phyloP scores from a whole-genome alignment of 768 basidiomycete genomes.

The Lactifluus piperatus region DNA sequence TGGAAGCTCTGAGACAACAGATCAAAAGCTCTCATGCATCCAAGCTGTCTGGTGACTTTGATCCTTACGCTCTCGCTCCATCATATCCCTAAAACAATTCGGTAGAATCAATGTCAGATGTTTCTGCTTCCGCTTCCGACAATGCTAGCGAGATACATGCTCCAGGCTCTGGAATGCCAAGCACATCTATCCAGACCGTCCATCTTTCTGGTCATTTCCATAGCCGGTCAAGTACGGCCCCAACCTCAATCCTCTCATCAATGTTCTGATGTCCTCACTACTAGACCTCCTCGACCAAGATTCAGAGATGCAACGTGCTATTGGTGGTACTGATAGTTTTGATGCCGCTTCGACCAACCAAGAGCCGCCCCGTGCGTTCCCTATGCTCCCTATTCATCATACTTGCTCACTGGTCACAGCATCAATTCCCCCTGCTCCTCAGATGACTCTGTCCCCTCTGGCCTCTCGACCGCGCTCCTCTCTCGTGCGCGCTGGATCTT shows the following conservation, averaged over 20 bases:
- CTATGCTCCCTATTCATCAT: not conserved
- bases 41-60: slow-evolving; percentile 3
- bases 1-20: slow-evolving; percentile 14
- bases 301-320: slow-evolving; percentile 19
- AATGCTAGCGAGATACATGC: slow-evolving; percentile 11
- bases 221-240: slow-evolving; percentile 13
- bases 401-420: not conserved
- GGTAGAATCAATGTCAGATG: slow-evolving; percentile 10
- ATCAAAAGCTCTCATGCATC: slow-evolving; percentile 3
- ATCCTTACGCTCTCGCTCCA: not conserved
- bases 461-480: slow-evolving; percentile 10
- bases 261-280: not conserved
- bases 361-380: slow-evolving; percentile 10
- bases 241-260: not conserved
- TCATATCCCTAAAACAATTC: not conserved
- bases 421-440: not conserved
- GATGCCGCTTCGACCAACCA: slow-evolving; percentile 12
- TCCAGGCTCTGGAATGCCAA: not conserved
- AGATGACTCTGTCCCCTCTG: slow-evolving; percentile 4
- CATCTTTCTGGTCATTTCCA: slow-evolving; percentile 18
- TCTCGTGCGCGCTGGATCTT: slow-evolving; percentile 15
- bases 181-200: slow-evolving; percentile 14
- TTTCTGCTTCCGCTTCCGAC: slow-evolving; percentile 10
- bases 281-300: slow-evolving; percentile 22
- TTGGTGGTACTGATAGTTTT: slow-evolving; percentile 19